Evolutionary conservation across 805 yeast species (phyloP).

Genomic region (Wickerhamiella bombiphila): DNA sequence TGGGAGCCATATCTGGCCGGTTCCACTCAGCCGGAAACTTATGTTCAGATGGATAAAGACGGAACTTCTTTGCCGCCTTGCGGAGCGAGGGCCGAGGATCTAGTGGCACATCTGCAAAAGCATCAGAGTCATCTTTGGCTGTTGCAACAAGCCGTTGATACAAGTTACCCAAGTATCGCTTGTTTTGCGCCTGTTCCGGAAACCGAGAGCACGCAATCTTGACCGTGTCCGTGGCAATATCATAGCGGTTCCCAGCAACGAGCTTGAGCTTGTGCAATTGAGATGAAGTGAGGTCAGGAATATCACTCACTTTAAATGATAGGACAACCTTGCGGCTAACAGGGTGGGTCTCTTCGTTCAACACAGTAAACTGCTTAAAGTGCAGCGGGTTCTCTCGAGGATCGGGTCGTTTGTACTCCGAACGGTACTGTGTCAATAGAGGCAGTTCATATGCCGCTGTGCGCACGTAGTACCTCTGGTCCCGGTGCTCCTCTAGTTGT

Average conservation of each 20-base stretch:
- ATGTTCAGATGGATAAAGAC: slow-evolving; percentile 24
- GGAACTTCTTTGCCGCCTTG: slow-evolving; percentile 27
- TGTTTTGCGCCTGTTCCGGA: slow-evolving; percentile 74
- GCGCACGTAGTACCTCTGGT: slow-evolving; percentile 60
- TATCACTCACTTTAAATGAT: slow-evolving; percentile 30
- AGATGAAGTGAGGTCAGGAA: slow-evolving; percentile 29
- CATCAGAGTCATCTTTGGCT: slow-evolving; percentile 47
- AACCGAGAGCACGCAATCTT: slow-evolving; percentile 51
- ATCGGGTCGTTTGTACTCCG: slow-evolving; percentile 41
- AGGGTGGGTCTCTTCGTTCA: slow-evolving; percentile 50
- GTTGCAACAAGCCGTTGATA: slow-evolving; percentile 47
- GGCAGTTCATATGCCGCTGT: slow-evolving; percentile 91
- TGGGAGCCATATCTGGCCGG: slow-evolving; percentile 58
- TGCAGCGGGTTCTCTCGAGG: slow-evolving; percentile 26
- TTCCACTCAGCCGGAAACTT: slow-evolving; percentile 72
- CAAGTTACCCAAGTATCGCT: slow-evolving; percentile 51
- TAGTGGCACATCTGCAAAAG: slow-evolving; percentile 66
- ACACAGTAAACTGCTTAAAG: slow-evolving; percentile 57
- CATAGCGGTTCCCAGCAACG: slow-evolving; percentile 64
- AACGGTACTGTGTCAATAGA: slow-evolving; percentile 57
- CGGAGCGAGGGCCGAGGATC: slow-evolving; percentile 52
- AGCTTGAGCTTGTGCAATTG: slow-evolving; percentile 64
- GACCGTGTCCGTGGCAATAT: slow-evolving; percentile 43
- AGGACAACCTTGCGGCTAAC: slow-evolving; percentile 57
- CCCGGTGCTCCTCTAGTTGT: slow-evolving; percentile 54